These are phyloP conservation scores for Pueraria montana DNA, from an alignment of 306 rosid species.

Conservation along the genomic window DNA sequence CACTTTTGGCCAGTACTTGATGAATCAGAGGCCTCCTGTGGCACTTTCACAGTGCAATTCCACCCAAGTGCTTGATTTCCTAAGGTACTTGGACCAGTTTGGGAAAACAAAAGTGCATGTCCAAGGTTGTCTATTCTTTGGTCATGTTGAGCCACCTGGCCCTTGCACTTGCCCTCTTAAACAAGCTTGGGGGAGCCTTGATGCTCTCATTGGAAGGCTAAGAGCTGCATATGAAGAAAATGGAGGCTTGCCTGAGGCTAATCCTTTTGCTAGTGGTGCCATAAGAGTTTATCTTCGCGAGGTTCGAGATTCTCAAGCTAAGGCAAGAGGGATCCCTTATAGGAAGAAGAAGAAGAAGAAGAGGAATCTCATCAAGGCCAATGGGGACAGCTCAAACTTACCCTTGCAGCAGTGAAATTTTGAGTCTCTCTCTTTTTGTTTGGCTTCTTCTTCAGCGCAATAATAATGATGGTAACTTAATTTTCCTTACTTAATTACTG, in stretches of 20 bases:
- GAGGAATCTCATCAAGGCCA: slow-evolving; percentile 48
- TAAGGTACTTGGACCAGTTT: slow-evolving; percentile 77
- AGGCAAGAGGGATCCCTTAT: slow-evolving; percentile 84
- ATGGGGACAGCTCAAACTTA: slow-evolving; percentile 47
- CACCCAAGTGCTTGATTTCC: slow-evolving; percentile 76
- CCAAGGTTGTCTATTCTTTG: slow-evolving; percentile 69
- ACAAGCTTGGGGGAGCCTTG: slow-evolving; percentile 90
- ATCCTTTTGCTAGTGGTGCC: slow-evolving; percentile 75
- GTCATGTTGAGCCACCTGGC: slow-evolving; percentile 74
- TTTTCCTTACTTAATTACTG: not conserved
- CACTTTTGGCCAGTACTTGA: slow-evolving; percentile 85
- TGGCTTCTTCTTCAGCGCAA: slow-evolving; percentile 37
- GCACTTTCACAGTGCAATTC: slow-evolving; percentile 74
- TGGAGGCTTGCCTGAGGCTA: slow-evolving; percentile 82
- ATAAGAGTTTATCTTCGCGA: slow-evolving; percentile 77
- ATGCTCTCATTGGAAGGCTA: slow-evolving; percentile 84
- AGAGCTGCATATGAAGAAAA: slow-evolving; percentile 92
- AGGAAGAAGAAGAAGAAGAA: slow-evolving; percentile 81
- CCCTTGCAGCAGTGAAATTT: slow-evolving; percentile 49
- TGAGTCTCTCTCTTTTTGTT: not conserved
- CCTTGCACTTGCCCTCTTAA: slow-evolving; percentile 84
- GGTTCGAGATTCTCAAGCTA: slow-evolving; percentile 76
- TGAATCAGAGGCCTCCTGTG: slow-evolving; percentile 82
- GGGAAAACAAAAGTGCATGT: slow-evolving; percentile 86
- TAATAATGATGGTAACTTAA: slow-evolving; percentile 36